phyloP scores from a whole-genome alignment of 2,329 filamentous ascomycete genomes.

The Arthrobotrys sinensis region DNA sequence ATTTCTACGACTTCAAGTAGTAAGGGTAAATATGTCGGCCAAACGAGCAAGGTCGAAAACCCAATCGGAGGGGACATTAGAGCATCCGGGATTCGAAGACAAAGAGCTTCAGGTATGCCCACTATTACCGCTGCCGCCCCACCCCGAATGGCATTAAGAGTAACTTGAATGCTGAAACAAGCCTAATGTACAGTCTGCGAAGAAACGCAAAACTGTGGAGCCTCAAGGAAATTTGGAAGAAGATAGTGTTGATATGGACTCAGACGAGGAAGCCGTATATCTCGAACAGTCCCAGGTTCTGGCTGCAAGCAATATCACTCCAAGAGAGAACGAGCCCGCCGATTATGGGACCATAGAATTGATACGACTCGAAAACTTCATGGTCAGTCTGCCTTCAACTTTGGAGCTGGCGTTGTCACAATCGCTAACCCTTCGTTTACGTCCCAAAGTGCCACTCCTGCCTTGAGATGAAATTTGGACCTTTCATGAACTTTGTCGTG shows the following conservation, averaged over 20 bases:
- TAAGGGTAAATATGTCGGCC: conserved; percentile 19
- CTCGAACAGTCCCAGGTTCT: conserved; percentile 51
- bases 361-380: conserved; percentile 56
- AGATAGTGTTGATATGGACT: conserved; percentile 12
- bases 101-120: conserved; percentile 27
- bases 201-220: conserved; percentile 38
- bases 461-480: conserved; percentile 86
- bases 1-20: not conserved
- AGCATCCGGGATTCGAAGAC: not conserved
- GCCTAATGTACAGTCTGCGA: not conserved
- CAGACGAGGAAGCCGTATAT: conserved; percentile 51
- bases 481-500: conserved; percentile 97
- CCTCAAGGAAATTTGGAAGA: not conserved
- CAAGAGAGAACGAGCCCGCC: conserved; percentile 44
- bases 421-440: not conserved
- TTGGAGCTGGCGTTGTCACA: not conserved
- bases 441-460: conserved; percentile 79
- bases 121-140: not conserved
- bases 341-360: conserved; percentile 55
- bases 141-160: not conserved
- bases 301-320: not conserved
- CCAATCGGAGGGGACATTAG: not conserved
- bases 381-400: conserved; percentile 18
- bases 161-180: not conserved
- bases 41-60: conserved; percentile 34